phyloP scores from a whole-genome alignment of 1,139 yeast genomes.

The Saccharomyces uvarum region DNA sequence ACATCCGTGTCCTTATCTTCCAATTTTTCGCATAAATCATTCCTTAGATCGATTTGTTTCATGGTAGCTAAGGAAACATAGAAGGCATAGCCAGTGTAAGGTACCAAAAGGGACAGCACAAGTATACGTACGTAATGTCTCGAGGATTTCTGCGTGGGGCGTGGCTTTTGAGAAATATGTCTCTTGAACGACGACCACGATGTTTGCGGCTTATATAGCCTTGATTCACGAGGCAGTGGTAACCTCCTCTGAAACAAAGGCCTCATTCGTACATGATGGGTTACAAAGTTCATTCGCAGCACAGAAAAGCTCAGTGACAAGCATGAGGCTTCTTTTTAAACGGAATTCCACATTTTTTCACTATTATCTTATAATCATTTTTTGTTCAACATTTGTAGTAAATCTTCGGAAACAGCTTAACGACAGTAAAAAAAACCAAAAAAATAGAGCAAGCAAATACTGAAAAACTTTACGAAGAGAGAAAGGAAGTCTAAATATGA shows the following conservation, averaged over 20 bases:
- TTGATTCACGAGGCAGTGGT: background rate
- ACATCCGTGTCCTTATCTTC: conserved; percentile 19
- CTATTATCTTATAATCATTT: background rate
- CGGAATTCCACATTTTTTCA: background rate
- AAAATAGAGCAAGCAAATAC: background rate
- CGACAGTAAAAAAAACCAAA: background rate
- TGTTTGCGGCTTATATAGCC: background rate
- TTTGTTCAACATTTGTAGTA: background rate
- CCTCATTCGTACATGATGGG: background rate
- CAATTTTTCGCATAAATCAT: conserved; percentile 26
- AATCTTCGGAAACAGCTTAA: background rate
- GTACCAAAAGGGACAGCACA: conserved; percentile 36
- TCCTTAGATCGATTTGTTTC: conserved; percentile 48
- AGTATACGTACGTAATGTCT: conserved; percentile 14
- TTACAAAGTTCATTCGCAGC: background rate
- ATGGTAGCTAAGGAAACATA: conserved; percentile 53
- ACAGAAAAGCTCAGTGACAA: background rate
- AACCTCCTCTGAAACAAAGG: background rate
- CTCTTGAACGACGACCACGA: background rate
- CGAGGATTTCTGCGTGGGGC: conserved; percentile 5
- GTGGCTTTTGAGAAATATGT: conserved; percentile 2
- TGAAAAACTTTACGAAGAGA: background rate
- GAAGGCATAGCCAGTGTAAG: conserved; percentile 63
- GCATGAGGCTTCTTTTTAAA: background rate
- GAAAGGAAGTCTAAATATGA: background rate